Conservation (phyloP, 441 rosid species). For the Bruguiera hainesii region DNA sequence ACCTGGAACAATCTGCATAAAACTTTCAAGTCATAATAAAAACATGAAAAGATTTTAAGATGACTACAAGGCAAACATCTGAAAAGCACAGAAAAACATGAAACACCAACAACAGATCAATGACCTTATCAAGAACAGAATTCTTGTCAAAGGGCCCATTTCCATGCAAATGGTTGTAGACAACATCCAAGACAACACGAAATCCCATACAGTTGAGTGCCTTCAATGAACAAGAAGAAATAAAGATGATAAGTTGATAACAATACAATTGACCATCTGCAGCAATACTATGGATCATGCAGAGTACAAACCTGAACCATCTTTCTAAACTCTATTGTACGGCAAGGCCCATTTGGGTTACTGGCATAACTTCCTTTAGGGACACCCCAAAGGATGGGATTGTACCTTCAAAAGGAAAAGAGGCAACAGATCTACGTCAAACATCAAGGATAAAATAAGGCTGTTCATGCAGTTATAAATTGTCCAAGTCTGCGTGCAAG, state of each 20-base stretch:
- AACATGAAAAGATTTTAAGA: no score
- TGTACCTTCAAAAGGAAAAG: constrained; percentile 53
- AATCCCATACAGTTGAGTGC: constrained; percentile 67
- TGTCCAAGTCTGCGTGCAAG: constrained; percentile 12
- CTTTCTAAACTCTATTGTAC: constrained; percentile 78
- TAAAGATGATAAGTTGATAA: constrained; percentile 10
- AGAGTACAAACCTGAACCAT: constrained; percentile 79
- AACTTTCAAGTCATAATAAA: constrained; percentile 10
- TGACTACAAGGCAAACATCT: constrained; percentile 2
- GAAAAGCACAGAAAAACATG: constrained; percentile 9
- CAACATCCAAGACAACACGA: constrained; percentile 85
- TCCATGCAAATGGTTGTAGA: constrained; percentile 93
- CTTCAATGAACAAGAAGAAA: constrained; percentile 38
- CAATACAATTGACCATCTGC: background rate
- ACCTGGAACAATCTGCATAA: constrained; percentile 89
- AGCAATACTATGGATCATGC: constrained; percentile 14
- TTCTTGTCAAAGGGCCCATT: constrained; percentile 73
- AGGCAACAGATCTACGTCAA: constrained; percentile 20
- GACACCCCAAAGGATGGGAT: constrained; percentile 97
- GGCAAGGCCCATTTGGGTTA: constrained; percentile 68
- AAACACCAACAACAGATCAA: constrained; percentile 15
- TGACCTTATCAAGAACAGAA: constrained; percentile 95
- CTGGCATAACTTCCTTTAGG: constrained; percentile 99
- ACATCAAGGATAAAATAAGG: constrained; percentile 19
- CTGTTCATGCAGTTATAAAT: constrained; percentile 1